phyloP scores from a whole-genome alignment of 768 basidiomycete genomes.

The Tricholoma matsutake region DNA sequence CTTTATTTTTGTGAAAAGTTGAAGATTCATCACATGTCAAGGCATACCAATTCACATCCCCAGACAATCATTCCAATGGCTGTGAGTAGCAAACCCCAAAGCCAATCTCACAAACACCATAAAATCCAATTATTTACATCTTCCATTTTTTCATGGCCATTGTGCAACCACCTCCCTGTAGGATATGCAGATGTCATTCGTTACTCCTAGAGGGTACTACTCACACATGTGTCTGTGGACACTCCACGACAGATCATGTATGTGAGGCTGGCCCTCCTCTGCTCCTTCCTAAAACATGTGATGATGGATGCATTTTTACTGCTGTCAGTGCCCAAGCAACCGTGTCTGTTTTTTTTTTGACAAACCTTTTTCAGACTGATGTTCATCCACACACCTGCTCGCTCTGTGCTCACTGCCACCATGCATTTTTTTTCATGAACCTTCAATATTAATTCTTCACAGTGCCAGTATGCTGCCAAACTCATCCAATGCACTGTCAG shows the following conservation, averaged over 20 bases:
- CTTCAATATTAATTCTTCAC: not conserved
- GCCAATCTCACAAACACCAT: too few relatives aligned
- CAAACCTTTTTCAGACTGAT: not conserved
- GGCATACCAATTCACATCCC: too few relatives aligned
- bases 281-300: not conserved
- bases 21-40: too few relatives aligned
- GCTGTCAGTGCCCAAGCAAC: not conserved
- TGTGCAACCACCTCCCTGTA: not conserved
- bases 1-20: too few relatives aligned
- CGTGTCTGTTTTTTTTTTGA: not conserved
- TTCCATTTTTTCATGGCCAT: not conserved
- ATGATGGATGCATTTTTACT: not conserved
- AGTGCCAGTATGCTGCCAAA: too few relatives aligned
- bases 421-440: not conserved
- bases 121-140: not conserved
- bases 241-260: not conserved
- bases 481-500: too few relatives aligned
- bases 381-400: not conserved
- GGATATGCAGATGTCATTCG: not conserved
- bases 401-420: not conserved
- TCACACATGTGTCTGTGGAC: not conserved
- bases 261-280: not conserved
- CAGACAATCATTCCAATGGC: too few relatives aligned
- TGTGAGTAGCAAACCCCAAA: too few relatives aligned
- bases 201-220: not conserved